These are phyloP conservation scores for Penicillium salamii DNA, from an alignment of 495 filamentous ascomycete genomes.

Conservation along the genomic window DNA sequence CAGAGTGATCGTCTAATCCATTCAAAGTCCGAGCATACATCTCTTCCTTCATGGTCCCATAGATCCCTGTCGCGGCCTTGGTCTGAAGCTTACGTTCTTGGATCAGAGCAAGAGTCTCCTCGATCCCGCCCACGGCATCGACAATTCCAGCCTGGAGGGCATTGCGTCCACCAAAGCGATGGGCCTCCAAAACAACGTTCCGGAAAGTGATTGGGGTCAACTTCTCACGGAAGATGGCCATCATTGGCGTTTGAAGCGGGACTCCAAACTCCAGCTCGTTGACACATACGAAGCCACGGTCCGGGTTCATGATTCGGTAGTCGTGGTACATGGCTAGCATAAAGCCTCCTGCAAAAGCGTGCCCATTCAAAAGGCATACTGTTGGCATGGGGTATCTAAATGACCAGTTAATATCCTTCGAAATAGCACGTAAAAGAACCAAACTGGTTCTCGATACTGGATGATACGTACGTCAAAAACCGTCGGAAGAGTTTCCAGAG, in stretches of 20 bases:
- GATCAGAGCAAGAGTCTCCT: constrained; percentile 56
- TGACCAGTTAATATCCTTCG: constrained; percentile 3
- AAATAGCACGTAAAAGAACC: neutral
- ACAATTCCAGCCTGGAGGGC: constrained; percentile 64
- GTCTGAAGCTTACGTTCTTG: constrained; percentile 50
- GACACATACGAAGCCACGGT: constrained; percentile 66
- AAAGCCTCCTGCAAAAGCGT: constrained; percentile 75
- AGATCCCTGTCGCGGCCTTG: constrained; percentile 61
- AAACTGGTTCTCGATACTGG: neutral
- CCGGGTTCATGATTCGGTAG: constrained; percentile 70
- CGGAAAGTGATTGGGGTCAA: constrained; percentile 52
- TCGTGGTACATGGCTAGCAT: constrained; percentile 85
- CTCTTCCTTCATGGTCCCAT: constrained; percentile 66
- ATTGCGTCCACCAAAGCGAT: constrained; percentile 56
- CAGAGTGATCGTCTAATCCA: constrained; percentile 45
- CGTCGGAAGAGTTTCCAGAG: constrained; percentile 59
- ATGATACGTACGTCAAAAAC: constrained; percentile 54
- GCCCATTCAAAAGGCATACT: constrained; percentile 71
- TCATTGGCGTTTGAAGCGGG: constrained; percentile 68
- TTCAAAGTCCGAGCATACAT: constrained; percentile 65
- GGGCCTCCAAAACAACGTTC: constrained; percentile 64
- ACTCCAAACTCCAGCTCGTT: constrained; percentile 79
- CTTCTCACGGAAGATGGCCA: constrained; percentile 70
- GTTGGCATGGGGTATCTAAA: constrained; percentile 78
- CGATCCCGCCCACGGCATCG: constrained; percentile 62